phyloP scores from a whole-genome alignment of 2,329 filamentous ascomycete species.

The Nemania serpens region DNA sequence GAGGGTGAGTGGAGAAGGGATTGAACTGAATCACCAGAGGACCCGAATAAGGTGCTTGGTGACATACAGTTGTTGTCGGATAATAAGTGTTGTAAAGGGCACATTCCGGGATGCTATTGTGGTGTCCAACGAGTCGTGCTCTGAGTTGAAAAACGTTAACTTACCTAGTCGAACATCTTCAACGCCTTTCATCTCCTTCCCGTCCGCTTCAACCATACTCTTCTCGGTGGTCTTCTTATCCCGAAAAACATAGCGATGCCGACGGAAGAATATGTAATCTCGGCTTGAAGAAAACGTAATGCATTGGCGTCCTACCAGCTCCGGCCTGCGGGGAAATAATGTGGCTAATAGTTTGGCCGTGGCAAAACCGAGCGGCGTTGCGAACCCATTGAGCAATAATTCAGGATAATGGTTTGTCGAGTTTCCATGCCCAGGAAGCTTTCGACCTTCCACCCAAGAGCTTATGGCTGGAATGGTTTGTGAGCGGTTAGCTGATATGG shows the following conservation, averaged over 20 bases:
- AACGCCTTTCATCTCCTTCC: conserved; percentile 81
- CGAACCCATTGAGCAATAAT: conserved; percentile 91
- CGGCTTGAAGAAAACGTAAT: conserved; percentile 89
- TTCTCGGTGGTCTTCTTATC: conserved; percentile 89
- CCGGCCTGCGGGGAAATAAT: conserved; percentile 79
- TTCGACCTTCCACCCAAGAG: conserved; percentile 81
- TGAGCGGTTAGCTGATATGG: conserved; percentile 7
- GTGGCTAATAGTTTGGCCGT: conserved; percentile 83
- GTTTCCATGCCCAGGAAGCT: conserved; percentile 85
- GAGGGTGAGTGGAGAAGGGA: no score
- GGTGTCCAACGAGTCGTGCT: neutral
- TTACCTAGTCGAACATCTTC: conserved; percentile 74
- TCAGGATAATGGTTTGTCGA: conserved; percentile 87
- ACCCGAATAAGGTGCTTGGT: neutral
- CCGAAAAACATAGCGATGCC: conserved; percentile 90
- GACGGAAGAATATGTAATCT: conserved; percentile 93
- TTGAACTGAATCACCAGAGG: neutral
- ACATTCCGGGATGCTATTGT: neutral
- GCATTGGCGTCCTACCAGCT: conserved; percentile 85
- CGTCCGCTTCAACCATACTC: conserved; percentile 78
- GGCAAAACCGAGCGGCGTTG: conserved; percentile 85
- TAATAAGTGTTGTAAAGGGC: neutral
- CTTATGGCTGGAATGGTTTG: conserved; percentile 43
- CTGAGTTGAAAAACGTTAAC: conserved; percentile 2
- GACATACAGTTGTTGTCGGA: neutral